Base-by-base conservation (phyloP, 106 monocot genomes). In the Iris macrosiphon region DNA sequence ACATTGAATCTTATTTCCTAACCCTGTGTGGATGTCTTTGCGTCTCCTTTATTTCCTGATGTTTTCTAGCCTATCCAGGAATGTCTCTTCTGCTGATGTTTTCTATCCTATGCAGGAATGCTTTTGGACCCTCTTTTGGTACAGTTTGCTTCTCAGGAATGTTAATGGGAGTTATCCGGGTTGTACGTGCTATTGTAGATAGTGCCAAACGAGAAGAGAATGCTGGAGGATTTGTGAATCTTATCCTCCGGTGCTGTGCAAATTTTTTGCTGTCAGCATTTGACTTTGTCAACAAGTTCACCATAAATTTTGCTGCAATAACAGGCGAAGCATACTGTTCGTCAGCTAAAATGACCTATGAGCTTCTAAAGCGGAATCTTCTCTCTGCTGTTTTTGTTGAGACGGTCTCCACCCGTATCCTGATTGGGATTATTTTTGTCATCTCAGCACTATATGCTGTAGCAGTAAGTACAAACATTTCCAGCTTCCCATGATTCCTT, bases 241-340 rank as follows among this genome's bases (percentile, higher is more conserved):
- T 81, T 21, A 56, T 94, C 26, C 49, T 84, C 28, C 68, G 43
- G 30, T 94, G 88, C 44, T 94, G 93, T 76, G 75, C 84, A 12
- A 66, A 66, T 58, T 60, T 74, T 41, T 60, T 84, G 11, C 49
- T 94, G 8, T 60, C 81, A 49, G 71, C 84, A 33, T 40, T 84
- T 72, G 81, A 94, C 63, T 94, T 88, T 65, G 73, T 88, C 54
- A 94, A 94, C 67, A 88, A 94, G 63, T 94, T 94, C 61, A 94
- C 93, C 5, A 60, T 94, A 52, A 94, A 75, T 74, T 94, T 94
- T 79, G 84, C 81, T 26, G 93, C 93, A 75, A 94, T 94, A 46
- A 88, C 93, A 20, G 93, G 93, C 15, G 93, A 94, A 79, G 57
- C 57, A 6, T 94, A 94, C 65, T 94, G 93, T 62, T 73, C 80